Conservation (phyloP, 306 rosid genomes). For the Trichosanthes truncata region DNA sequence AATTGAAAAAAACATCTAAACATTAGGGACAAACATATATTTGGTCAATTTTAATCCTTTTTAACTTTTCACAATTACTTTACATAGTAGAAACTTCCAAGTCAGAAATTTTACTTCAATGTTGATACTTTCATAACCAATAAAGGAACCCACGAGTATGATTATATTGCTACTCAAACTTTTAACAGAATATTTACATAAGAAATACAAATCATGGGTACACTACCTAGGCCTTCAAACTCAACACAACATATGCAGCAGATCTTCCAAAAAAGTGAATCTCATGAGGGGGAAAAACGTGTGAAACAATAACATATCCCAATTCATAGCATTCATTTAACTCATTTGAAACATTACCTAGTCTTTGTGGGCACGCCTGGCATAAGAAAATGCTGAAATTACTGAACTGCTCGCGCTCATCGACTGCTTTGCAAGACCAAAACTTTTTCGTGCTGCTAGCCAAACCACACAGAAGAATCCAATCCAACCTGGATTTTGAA, state of each 20-base stretch:
- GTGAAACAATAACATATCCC: not conserved
- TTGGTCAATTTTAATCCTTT: not conserved
- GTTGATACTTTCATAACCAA: not conserved
- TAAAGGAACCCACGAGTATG: not conserved
- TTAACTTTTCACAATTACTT: not conserved
- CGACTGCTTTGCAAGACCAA: conserved; percentile 43
- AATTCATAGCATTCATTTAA: not conserved
- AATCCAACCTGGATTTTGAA: conserved; percentile 49
- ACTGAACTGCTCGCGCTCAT: conserved; percentile 41
- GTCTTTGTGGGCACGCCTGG: conserved; percentile 27
- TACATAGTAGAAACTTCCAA: not conserved
- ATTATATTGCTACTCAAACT: not conserved
- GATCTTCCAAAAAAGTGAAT: not conserved
- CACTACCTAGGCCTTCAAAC: not conserved
- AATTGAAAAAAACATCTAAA: no score
- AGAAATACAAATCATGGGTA: not conserved
- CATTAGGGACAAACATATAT: no score
- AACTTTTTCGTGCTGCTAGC: conserved; percentile 48
- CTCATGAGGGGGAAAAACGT: not conserved
- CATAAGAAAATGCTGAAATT: conserved; percentile 46
- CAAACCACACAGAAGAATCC: conserved; percentile 53
- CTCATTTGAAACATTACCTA: not conserved
- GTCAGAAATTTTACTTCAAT: not conserved
- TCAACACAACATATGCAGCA: not conserved
- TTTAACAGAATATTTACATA: not conserved